Percentiles rank a stretch among this genome's conserved stretches.
These are phyloP conservation scores for Symbiodinium natans DNA, from an alignment of 73 alveolate species.

Conservation along the genomic window DNA sequence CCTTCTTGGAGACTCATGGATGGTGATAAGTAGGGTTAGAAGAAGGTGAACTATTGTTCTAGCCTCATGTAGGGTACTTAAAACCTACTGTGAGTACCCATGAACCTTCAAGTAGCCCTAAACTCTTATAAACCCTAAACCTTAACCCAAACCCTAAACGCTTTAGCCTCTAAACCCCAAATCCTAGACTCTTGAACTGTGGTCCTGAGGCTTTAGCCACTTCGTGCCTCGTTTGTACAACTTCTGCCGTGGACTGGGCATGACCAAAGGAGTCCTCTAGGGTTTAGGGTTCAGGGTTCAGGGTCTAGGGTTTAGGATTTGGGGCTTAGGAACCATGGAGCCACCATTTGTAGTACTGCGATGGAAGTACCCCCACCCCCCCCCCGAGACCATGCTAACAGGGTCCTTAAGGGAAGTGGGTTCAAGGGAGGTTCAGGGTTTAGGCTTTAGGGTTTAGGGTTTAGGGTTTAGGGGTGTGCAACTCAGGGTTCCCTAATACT, in stretches of 20 bases:
- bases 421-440: too few relatives aligned
- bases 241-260: slow-evolving; percentile 36
- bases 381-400: too few relatives aligned
- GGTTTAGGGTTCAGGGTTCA: too few relatives aligned
- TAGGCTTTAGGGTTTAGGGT: too few relatives aligned
- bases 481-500: too few relatives aligned
- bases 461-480: too few relatives aligned
- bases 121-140: not conserved
- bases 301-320: too few relatives aligned
- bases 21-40: too few relatives aligned
- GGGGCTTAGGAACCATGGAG: too few relatives aligned
- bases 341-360: too few relatives aligned
- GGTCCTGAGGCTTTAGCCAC: not conserved
- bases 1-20: not conserved
- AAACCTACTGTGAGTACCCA: not conserved
- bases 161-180: not conserved
- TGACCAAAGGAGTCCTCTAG: not conserved
- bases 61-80: not conserved
- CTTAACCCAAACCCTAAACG: not conserved
- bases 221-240: slow-evolving; percentile 29
- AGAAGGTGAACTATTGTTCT: not conserved
- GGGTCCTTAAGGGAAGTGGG: not conserved
- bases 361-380: too few relatives aligned
- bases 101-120: too few relatives aligned
- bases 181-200: not conserved